Conservation (phyloP, 306 rosid genomes). For the Castanospermum australe region DNA sequence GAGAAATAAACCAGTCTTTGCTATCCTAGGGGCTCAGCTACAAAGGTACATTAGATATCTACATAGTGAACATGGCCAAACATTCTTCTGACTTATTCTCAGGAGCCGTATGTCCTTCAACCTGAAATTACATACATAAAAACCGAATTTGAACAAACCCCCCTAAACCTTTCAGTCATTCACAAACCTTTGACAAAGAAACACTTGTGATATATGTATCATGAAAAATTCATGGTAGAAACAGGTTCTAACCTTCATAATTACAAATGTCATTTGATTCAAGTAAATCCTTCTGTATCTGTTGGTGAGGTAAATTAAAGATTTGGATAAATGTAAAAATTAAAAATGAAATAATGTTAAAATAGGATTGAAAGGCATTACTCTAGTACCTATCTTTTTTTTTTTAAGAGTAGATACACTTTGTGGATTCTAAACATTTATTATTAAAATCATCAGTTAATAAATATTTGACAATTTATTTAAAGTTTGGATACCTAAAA, state of each 20-base stretch:
- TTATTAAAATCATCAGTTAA: too few relatives aligned
- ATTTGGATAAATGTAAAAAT: not conserved
- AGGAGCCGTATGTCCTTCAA: slow-evolving; percentile 18
- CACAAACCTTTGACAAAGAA: not conserved
- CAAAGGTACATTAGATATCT: slow-evolving; percentile 11
- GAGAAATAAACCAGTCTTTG: not conserved
- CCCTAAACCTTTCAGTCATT: not conserved
- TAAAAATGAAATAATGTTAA: not conserved
- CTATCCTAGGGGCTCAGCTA: not conserved
- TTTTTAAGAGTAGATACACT: too few relatives aligned
- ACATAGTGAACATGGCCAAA: slow-evolving; percentile 20
- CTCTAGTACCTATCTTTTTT: too few relatives aligned
- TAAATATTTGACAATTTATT: too few relatives aligned
- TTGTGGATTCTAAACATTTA: too few relatives aligned
- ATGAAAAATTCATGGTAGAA: not conserved
- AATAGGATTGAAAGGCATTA: not conserved
- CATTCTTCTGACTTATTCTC: slow-evolving; percentile 18
- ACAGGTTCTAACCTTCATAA: slow-evolving; percentile 35
- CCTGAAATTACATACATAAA: slow-evolving; percentile 5
- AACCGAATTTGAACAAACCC: not conserved
- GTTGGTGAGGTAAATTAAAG: not conserved
- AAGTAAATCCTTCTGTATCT: slow-evolving; percentile 41
- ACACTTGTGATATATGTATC: not conserved
- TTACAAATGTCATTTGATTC: slow-evolving; percentile 48
- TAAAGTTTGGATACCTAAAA: too few relatives aligned